These are phyloP conservation scores for Metschnikowia continentalis DNA, from an alignment of 805 yeast species.

Conservation along the genomic window DNA sequence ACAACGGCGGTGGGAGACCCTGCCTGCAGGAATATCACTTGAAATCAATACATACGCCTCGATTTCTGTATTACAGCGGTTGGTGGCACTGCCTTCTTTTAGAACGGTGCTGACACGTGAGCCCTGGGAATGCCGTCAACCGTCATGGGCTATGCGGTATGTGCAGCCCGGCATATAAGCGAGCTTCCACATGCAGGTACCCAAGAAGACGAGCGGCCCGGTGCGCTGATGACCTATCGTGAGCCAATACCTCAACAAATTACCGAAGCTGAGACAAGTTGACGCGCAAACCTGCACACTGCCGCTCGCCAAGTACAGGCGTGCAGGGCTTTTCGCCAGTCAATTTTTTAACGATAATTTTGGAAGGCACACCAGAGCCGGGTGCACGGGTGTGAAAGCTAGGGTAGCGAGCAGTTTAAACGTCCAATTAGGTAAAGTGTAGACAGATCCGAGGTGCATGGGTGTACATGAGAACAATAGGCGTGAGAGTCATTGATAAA, in stretches of 20 bases:
- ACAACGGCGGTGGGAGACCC: not conserved
- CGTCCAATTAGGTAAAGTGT: too few species aligned
- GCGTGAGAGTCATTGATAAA: too few species aligned
- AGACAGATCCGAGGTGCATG: too few species aligned
- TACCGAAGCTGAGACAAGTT: not conserved
- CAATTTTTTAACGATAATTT: too few species aligned
- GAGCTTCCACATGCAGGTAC: not conserved
- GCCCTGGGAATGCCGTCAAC: not conserved
- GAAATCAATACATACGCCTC: too few species aligned
- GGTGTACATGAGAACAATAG: too few species aligned
- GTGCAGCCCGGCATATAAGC: not conserved
- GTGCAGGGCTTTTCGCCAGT: too few species aligned
- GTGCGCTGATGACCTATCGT: not conserved
- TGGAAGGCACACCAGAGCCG: too few species aligned
- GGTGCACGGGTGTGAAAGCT: too few species aligned
- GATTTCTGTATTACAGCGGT: not conserved
- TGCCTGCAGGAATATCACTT: not conserved
- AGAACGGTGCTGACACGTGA: not conserved
- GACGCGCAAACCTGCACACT: not conserved
- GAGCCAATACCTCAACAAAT: not conserved
- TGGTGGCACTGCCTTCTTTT: not conserved
- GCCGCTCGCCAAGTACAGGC: not conserved
- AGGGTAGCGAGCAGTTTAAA: too few species aligned
- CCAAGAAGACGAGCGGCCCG: not conserved
- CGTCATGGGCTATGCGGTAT: not conserved